Evolutionary conservation across 2,329 filamentous ascomycete genomes (phyloP).

Genomic region (Lachnellula suecica): DNA sequence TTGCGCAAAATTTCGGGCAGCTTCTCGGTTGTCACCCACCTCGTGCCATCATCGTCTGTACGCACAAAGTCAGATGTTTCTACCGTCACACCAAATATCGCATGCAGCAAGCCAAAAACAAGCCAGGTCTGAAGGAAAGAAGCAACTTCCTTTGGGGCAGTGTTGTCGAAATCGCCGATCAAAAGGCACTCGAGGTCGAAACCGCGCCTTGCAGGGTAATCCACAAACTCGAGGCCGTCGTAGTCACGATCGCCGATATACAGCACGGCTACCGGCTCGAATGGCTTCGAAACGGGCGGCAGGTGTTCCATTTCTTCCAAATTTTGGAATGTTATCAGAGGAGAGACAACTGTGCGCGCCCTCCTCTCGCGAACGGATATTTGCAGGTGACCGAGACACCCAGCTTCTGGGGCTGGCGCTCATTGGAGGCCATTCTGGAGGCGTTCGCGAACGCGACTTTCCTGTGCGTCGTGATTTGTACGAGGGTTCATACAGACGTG

Average conservation of each 20-base stretch:
- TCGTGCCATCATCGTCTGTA: constrained; percentile 2
- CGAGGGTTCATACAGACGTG: no score
- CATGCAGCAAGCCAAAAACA: constrained; percentile 13
- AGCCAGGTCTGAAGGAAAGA: constrained; percentile 14
- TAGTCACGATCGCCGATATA: constrained; percentile 7
- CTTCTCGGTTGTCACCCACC: constrained; percentile 10
- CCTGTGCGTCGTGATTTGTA: neutral
- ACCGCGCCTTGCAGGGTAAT: constrained; percentile 7
- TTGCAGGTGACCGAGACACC: neutral
- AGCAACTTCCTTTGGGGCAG: neutral
- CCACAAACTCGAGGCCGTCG: constrained; percentile 4
- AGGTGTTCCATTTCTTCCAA: constrained; percentile 14
- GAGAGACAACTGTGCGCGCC: neutral
- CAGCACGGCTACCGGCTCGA: constrained; percentile 9
- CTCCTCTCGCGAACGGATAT: no score
- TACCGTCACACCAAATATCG: constrained; percentile 2
- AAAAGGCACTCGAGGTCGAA: constrained; percentile 10
- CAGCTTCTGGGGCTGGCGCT: no score
- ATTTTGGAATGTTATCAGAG: no score
- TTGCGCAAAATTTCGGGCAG: constrained; percentile 3
- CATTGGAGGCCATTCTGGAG: no score
- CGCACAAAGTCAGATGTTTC: constrained; percentile 4
- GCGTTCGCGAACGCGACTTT: neutral
- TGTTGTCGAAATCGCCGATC: constrained; percentile 7
- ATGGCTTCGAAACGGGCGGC: constrained; percentile 8